Percentiles rank a stretch among this genome's conserved stretches.
Conservation (phyloP, 345 rosid species). For the Acer saccharum region DNA sequence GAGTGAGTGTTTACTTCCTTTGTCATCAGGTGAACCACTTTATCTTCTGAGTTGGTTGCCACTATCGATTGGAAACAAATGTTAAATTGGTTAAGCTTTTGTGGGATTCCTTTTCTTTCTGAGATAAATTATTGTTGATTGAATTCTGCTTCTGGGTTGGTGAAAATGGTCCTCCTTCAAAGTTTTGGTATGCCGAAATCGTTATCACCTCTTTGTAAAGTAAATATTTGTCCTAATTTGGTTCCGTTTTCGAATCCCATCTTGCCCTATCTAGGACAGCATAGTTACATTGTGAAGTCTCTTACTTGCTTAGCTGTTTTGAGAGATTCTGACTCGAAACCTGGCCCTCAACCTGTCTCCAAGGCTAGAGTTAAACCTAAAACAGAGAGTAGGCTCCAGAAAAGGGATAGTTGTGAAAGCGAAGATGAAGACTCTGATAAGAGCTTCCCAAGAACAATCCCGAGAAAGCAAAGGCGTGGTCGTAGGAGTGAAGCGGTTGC, state of each 20-base stretch:
- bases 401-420: slow-evolving; percentile 23
- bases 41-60: not conserved
- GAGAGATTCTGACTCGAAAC: slow-evolving; percentile 38
- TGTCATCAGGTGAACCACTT: slow-evolving; percentile 6
- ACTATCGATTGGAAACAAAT: not conserved
- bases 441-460: slow-evolving; percentile 45
- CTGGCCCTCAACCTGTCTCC: slow-evolving; percentile 39
- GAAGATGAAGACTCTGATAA: slow-evolving; percentile 25
- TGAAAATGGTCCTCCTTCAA: slow-evolving; percentile 38
- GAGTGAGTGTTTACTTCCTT: not conserved
- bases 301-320: slow-evolving; percentile 43
- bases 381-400: slow-evolving; percentile 18
- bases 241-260: not conserved
- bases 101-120: not conserved
- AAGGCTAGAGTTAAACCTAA: slow-evolving; percentile 28
- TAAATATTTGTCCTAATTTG: slow-evolving; percentile 11
- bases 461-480: slow-evolving; percentile 68
- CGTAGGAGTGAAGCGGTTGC: slow-evolving; percentile 81
- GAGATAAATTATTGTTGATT: not conserved
- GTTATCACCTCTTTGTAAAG: slow-evolving; percentile 19
- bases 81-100: not conserved
- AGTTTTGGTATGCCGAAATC: slow-evolving; percentile 28
- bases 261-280: not conserved
- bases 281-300: slow-evolving; percentile 16
- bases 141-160: slow-evolving; percentile 7